Percentiles rank a stretch among this genome's conserved stretches.
Evolutionary conservation across 306 rosid species (phyloP).

Genomic region (Betula pendula): DNA sequence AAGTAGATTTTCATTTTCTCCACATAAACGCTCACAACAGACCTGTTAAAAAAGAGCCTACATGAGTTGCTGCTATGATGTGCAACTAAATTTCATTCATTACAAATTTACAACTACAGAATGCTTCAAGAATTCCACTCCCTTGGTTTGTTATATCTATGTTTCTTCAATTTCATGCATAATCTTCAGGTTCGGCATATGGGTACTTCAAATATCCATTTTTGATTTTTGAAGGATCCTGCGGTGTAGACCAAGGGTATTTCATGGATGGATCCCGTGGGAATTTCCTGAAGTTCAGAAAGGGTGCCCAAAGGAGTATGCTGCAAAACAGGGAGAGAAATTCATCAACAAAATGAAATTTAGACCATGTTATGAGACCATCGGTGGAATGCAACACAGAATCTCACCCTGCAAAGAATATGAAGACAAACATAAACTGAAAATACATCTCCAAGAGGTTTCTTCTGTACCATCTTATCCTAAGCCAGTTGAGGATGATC

Average conservation of each 20-base stretch:
- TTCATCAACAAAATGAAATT: no score
- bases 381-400: no score
- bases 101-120: conserved; percentile 20
- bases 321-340: conserved; percentile 47
- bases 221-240: conserved; percentile 60
- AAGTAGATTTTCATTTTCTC: no score
- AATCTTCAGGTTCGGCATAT: conserved; percentile 73
- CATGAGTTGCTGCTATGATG: no score
- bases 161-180: conserved; percentile 34
- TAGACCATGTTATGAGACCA: no score
- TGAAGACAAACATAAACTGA: conserved; percentile 92
- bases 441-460: conserved; percentile 70
- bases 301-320: conserved; percentile 87
- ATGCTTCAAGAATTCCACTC: conserved; percentile 7
- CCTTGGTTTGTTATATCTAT: conserved; percentile 2
- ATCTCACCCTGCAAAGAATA: conserved; percentile 82
- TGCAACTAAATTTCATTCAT: no score
- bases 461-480: conserved; percentile 88
- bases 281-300: conserved; percentile 87
- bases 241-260: conserved; percentile 84
- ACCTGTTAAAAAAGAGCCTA: no score
- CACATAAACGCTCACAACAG: no score
- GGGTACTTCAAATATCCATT: conserved; percentile 63
- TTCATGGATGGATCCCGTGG: conserved; percentile 82
- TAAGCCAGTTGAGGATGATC: conserved; percentile 78